Evolutionary conservation across 2,329 filamentous ascomycete genomes (phyloP), one percentile per base, ranked within the genome.

Genomic region (Xenoacremonium recifei): DNA sequence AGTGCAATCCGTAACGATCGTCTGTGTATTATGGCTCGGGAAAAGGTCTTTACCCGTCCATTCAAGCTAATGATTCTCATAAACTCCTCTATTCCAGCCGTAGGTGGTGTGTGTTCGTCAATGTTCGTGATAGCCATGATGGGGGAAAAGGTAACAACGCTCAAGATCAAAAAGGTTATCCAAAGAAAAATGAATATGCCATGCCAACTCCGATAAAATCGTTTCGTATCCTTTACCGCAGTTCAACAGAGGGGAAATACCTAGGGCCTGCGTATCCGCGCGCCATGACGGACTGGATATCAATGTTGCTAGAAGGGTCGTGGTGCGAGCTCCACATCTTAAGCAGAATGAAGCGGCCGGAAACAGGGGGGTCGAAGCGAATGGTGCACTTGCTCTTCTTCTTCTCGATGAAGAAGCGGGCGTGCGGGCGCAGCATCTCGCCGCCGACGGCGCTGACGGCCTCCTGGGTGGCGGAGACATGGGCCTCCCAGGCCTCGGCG

Each of bases 311-410:
- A 5, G 62, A 55, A 4, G 79, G 74, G 35, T 84, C 80, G 19
- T 81, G 77, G 45, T 80, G 79, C 2, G 87, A 86, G 55, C 84
- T 90, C 87, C 89, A 96, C 63, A 96, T 80, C 71, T 96, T 96
- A 49, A 97, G 72, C 31, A 96, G 67, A 39, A 97, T 85, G 62
- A 87, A 95, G 42, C 88, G 80, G 5, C 87, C 88, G 10, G 87
- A 89, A 45, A 93, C 79, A 0, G 87, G 85, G 42, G 89, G 87
- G 54, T 91, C 81, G 54, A 97, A 96, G 44, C 81, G 84, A 55
- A 97, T 86, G 12, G 85, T 90, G 54, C 93, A 92, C 65, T 85
- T 89, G 68, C 82, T 89, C 69, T 89, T 91, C 55, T 85, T 80
- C 62, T 83, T 80, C 57, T 87, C 84, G 41, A 96, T 95, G 59